These are phyloP conservation scores for Elongisporangium prolatum DNA, from an alignment of 352 stramenopile species.

Conservation along the genomic window DNA sequence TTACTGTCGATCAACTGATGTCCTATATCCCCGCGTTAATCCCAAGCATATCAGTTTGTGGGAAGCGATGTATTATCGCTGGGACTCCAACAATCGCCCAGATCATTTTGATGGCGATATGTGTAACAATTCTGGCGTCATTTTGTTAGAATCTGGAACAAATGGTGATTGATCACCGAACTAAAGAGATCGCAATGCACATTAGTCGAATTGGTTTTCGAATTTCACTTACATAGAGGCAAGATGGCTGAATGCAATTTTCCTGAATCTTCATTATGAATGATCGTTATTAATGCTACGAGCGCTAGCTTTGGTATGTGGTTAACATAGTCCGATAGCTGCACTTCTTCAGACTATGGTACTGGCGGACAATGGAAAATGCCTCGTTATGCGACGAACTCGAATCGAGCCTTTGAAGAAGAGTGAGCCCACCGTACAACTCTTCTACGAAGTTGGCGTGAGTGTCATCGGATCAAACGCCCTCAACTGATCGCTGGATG, in stretches of 20 bases:
- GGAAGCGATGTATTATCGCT: slow-evolving; percentile 57
- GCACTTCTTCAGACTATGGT: not conserved
- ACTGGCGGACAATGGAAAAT: not conserved
- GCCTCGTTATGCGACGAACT: not conserved
- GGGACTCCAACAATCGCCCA: slow-evolving; percentile 46
- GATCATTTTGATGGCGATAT: slow-evolving; percentile 7
- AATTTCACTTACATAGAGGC: not conserved
- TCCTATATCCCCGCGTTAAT: slow-evolving; percentile 55
- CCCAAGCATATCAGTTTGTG: slow-evolving; percentile 53
- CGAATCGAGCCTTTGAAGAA: not conserved
- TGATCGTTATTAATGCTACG: not conserved
- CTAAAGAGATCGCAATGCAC: no score
- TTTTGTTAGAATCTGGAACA: not conserved
- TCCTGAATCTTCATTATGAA: not conserved
- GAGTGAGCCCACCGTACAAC: not conserved
- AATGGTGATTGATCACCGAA: no score
- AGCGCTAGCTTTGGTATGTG: not conserved
- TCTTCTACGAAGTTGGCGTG: not conserved
- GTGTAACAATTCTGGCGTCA: not conserved
- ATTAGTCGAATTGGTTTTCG: no score
- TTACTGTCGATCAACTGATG: slow-evolving; percentile 40
- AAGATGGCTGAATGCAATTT: not conserved
- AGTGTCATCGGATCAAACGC: not conserved
- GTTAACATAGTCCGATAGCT: not conserved
- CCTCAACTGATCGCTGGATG: not conserved